Conservation (phyloP, 495 filamentous ascomycete species). For the Hyaloscypha hepaticicola region DNA sequence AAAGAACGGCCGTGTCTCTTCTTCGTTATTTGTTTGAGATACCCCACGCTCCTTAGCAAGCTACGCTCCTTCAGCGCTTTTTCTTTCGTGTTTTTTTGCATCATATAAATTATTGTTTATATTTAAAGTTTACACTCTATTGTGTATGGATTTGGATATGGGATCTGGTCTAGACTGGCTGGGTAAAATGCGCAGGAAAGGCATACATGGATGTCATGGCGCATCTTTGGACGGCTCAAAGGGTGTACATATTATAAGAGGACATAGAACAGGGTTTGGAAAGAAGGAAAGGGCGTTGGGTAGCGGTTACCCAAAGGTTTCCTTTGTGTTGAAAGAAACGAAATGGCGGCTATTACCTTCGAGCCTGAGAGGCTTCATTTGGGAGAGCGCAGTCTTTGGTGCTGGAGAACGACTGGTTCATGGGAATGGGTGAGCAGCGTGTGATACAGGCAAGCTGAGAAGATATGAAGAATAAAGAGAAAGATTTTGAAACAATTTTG, state of each 20-base stretch:
- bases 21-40: slow-evolving; percentile 12
- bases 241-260: slow-evolving; percentile 12
- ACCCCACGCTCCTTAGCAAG: slow-evolving; percentile 32
- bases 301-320: not conserved
- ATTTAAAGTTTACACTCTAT: slow-evolving; percentile 23
- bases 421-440: not conserved
- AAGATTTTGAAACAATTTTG: slow-evolving; percentile 1
- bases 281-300: not conserved
- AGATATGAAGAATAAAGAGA: slow-evolving; percentile 1
- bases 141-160: slow-evolving; percentile 16
- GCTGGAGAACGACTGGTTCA: not conserved
- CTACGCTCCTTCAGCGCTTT: slow-evolving; percentile 19
- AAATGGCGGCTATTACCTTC: slow-evolving; percentile 33
- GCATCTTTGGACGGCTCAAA: slow-evolving; percentile 7
- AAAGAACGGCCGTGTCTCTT: slow-evolving; percentile 1
- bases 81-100: slow-evolving; percentile 6
- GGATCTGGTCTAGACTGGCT: slow-evolving; percentile 4
- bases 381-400: slow-evolving; percentile 35
- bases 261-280: slow-evolving; percentile 2
- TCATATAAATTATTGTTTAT: slow-evolving; percentile 19
- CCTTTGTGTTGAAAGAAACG: not conserved
- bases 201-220: not conserved
- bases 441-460: not conserved
- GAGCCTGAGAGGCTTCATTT: slow-evolving; percentile 14
- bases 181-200: not conserved